These are phyloP conservation scores for Mortierella alpina DNA, from an alignment of 192 early-diverging fungal genomes.

Conservation along the genomic window DNA sequence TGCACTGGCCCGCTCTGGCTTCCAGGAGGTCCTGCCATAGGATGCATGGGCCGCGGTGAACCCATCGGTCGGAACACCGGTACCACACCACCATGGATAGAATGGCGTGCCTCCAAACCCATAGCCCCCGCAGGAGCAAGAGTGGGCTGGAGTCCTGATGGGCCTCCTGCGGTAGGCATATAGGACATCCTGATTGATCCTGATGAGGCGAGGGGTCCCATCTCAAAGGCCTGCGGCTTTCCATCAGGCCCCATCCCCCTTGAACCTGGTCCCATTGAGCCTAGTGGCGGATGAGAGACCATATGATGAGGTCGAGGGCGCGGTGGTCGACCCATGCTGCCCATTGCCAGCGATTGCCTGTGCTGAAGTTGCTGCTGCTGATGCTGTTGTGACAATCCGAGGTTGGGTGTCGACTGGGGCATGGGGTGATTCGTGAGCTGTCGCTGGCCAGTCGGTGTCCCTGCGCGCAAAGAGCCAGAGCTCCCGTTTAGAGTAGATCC, in stretches of 20 bases:
- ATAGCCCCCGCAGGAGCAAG: not conserved
- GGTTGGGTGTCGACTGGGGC: conserved; percentile 28
- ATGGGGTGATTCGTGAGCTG: conserved; percentile 17
- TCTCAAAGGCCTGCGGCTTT: conserved; percentile 19
- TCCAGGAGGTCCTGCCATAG: conserved; percentile 12
- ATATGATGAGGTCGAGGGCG: conserved; percentile 22
- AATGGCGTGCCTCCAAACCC: conserved; percentile 26
- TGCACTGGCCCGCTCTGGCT: not conserved
- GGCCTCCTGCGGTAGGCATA: not conserved
- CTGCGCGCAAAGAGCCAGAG: conserved; percentile 18
- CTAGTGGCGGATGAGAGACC: conserved; percentile 14
- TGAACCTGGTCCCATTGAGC: conserved; percentile 14
- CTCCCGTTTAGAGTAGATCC: conserved; percentile 36
- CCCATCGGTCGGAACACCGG: conserved; percentile 6
- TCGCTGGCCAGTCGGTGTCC: not conserved
- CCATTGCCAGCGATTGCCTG: conserved; percentile 21
- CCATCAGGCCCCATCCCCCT: conserved; percentile 10
- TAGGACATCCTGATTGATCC: not conserved
- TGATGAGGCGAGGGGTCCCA: conserved; percentile 18
- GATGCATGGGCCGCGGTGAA: conserved; percentile 22
- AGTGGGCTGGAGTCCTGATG: not conserved
- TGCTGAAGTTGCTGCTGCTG: conserved; percentile 16
- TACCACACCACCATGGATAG: conserved; percentile 8
- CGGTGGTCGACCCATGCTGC: conserved; percentile 20
- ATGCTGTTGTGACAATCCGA: conserved; percentile 14